Evolutionary conservation across 768 basidiomycete species (phyloP).

Genomic region (Pisolithus orientalis): DNA sequence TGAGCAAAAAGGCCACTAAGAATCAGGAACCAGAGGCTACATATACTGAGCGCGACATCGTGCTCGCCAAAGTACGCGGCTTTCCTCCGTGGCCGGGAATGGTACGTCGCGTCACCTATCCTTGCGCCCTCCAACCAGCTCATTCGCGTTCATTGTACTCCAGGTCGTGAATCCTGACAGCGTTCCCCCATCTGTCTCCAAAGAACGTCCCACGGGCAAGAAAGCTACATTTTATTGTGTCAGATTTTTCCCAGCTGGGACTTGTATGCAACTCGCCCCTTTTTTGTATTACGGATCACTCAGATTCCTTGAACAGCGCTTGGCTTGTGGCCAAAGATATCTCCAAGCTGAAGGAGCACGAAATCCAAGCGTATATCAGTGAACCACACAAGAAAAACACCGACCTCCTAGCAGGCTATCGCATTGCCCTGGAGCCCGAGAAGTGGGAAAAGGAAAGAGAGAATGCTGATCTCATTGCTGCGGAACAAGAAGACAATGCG

Average conservation of each 20-base stretch:
- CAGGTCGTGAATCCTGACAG: conserved; percentile 77
- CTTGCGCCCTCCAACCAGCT: conserved; percentile 5
- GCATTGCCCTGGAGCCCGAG: conserved; percentile 66
- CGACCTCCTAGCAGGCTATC: conserved; percentile 73
- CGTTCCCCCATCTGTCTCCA: conserved; percentile 55
- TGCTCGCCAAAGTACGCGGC: conserved; percentile 90
- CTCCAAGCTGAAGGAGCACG: conserved; percentile 65
- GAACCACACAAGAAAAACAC: conserved; percentile 72
- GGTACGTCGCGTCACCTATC: conserved; percentile 47
- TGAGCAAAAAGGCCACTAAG: conserved; percentile 50
- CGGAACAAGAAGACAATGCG: conserved; percentile 49
- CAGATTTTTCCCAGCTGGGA: conserved; percentile 94
- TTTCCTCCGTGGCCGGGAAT: conserved; percentile 94
- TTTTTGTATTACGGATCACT: conserved; percentile 6
- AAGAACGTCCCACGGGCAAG: conserved; percentile 67
- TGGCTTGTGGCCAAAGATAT: conserved; percentile 85
- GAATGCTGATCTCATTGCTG: conserved; percentile 25
- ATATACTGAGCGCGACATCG: conserved; percentile 75
- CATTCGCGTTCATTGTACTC: conserved; percentile 6
- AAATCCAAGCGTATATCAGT: conserved; percentile 79
- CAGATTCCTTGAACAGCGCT: conserved; percentile 43
- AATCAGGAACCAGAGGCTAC: conserved; percentile 34
- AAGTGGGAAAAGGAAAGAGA: conserved; percentile 53
- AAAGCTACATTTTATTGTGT: conserved; percentile 68
- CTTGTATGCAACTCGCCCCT: conserved; percentile 52